Base-by-base conservation (phyloP, 805 yeast species). In the Myxozyma lipomycoides region DNA sequence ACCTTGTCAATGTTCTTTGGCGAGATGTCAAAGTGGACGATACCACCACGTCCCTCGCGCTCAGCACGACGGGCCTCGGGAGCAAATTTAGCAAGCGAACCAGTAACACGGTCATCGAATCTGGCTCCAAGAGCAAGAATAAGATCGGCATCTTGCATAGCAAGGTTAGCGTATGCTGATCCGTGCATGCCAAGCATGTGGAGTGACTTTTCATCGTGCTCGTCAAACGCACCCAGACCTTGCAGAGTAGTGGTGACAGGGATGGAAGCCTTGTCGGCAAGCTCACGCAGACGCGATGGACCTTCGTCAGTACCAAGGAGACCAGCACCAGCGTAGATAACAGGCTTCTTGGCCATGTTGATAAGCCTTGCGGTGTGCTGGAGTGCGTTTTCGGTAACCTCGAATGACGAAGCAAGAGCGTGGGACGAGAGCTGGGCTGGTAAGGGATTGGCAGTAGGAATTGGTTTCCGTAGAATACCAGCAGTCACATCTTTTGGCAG, bases 171-270 rank as follows among this genome's bases (percentile, higher is more conserved):
- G 62, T 89, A 88, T 45, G 89, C 96, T 55, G 83, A 78, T 59
- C 98, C 98, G 71, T 93, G 98, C 98, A 93, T 93, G 63, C 98
- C 98, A 61, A 93, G 78, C 95, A 93, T 88, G 70, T 91, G 96
- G 60, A 93, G 72, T 23, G 96, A 84, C 70, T 89, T 88, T 59
- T 82, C 83, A 71, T 90, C 95, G 56, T 76, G 78, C 74, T 93
- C 98, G 71, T 93, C 96, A 64, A 83, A 93, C 6, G 95, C 86
- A 62, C 98, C 98, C 58, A 93, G 77, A 50, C 86, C 97, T 72
- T 90, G 98, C 51, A 93, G 69, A 46, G 97, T 86, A 24, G 98
- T 93, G 40, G 98, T 91, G 56, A 93, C 98, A 30, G 98, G 98
- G 57, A 93, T 91, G 65, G 78, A 76, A 24, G 95, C 95, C 72